Percentiles rank a stretch among this genome's conserved stretches.
Conservation (phyloP, 306 rosid genomes). For the Potentilla sterilis region DNA sequence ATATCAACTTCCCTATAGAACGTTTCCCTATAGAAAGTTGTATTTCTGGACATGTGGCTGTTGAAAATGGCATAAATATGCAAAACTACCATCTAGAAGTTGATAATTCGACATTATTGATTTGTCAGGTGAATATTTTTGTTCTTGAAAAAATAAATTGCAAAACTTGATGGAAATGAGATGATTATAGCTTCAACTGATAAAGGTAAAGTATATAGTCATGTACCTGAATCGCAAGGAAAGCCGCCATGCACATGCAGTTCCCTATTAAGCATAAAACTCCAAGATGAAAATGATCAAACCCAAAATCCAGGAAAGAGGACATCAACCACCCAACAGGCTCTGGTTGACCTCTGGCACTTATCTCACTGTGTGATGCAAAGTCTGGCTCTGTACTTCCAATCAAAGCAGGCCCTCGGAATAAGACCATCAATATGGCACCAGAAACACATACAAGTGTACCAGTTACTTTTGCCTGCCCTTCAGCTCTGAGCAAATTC, state of each 20-base stretch:
- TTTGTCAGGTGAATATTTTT: not conserved
- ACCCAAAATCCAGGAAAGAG: slow-evolving; percentile 50
- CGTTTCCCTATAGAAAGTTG: not conserved
- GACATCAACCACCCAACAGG: slow-evolving; percentile 70
- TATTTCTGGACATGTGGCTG: not conserved
- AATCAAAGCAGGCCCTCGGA: slow-evolving; percentile 68
- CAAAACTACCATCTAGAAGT: not conserved
- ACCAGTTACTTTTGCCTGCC: slow-evolving; percentile 84
- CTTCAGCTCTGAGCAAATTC: slow-evolving; percentile 65
- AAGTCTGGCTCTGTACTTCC: slow-evolving; percentile 45
- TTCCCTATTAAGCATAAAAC: slow-evolving; percentile 85
- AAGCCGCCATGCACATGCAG: slow-evolving; percentile 95
- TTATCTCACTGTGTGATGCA: slow-evolving; percentile 46
- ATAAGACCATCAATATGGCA: slow-evolving; percentile 78
- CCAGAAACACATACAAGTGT: slow-evolving; percentile 80
- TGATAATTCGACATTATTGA: not conserved
- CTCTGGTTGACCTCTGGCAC: slow-evolving; percentile 84
- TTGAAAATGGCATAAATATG: not conserved
- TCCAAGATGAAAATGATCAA: slow-evolving; percentile 77
- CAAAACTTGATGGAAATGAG: not conserved
- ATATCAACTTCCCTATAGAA: not conserved
- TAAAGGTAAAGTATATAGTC: slow-evolving; percentile 9
- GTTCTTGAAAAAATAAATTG: not conserved
- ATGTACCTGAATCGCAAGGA: slow-evolving; percentile 78
- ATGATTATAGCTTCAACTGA: not conserved